These are phyloP conservation scores for Apiotrichum veenhuisii DNA, from an alignment of 1,284 basidiomycete species.

Conservation along the genomic window DNA sequence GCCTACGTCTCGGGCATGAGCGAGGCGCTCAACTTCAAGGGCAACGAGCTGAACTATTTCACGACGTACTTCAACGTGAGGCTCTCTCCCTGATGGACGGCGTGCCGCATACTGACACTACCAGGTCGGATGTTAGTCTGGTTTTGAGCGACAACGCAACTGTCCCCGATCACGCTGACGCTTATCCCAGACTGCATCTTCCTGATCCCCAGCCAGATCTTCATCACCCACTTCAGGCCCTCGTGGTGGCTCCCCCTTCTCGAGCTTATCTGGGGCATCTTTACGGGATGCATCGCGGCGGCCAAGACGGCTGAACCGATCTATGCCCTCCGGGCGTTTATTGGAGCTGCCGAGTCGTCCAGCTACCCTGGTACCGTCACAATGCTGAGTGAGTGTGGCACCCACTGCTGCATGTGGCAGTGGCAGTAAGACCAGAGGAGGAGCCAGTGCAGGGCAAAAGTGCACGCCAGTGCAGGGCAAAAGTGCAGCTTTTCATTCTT, in stretches of 20 bases:
- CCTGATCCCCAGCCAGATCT: slow-evolving; percentile 26
- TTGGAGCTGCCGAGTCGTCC: slow-evolving; percentile 26
- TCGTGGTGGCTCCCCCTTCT: slow-evolving; percentile 21
- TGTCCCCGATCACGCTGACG: too few species aligned
- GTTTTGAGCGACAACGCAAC: neutral
- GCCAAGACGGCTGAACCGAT: slow-evolving; percentile 23
- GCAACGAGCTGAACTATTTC: slow-evolving; percentile 61
- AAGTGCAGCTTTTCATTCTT: too few species aligned
- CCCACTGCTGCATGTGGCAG: neutral
- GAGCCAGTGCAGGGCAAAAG: too few species aligned
- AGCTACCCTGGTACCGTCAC: slow-evolving; percentile 29
- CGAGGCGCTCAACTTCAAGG: slow-evolving; percentile 66
- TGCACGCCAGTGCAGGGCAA: too few species aligned
- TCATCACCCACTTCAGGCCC: slow-evolving; percentile 24
- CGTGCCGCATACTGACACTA: too few species aligned
- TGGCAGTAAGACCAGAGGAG: too few species aligned
- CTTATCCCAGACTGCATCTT: slow-evolving; percentile 32
- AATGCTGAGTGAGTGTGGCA: slow-evolving; percentile 17
- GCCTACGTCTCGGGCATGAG: slow-evolving; percentile 70
- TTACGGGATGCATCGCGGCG: slow-evolving; percentile 26
- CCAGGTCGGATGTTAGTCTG: slow-evolving; percentile 19
- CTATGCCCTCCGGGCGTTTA: slow-evolving; percentile 27
- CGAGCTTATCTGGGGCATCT: slow-evolving; percentile 27
- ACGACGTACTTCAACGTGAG: slow-evolving; percentile 36
- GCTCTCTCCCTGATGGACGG: too few species aligned